phyloP scores from a whole-genome alignment of 2,329 filamentous ascomycete genomes.

The Aspergillus calidoustus region DNA sequence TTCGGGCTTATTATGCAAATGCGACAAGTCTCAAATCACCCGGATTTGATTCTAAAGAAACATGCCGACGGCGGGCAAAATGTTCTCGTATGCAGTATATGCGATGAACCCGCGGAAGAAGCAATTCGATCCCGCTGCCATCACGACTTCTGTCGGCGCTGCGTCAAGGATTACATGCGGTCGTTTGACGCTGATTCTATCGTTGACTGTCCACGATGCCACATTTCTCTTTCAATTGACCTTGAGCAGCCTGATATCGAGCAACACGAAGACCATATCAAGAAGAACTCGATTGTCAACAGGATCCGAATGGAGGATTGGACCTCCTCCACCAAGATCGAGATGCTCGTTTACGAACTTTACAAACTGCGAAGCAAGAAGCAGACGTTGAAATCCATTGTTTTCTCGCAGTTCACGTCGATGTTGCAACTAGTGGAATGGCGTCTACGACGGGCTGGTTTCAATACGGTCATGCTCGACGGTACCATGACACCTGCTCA shows the following conservation, averaged over 20 bases:
- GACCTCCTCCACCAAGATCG: conserved; percentile 98
- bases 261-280: conserved; percentile 82
- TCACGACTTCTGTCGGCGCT: conserved; percentile 87
- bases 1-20: conserved; percentile 99
- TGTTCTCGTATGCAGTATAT: conserved; percentile 88
- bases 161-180: conserved; percentile 77
- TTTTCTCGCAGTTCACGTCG: conserved; percentile 95
- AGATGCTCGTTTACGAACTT: conserved; percentile 91
- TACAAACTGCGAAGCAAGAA: conserved; percentile 91
- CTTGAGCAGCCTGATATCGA: conserved; percentile 94
- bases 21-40: conserved; percentile 96
- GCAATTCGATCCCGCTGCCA: conserved; percentile 89
- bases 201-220: conserved; percentile 80
- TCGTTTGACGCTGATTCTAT: conserved; percentile 68
- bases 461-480: conserved; percentile 97
- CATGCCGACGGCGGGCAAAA: conserved; percentile 85
- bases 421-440: conserved; percentile 98
- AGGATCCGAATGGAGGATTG: conserved; percentile 98
- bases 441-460: conserved; percentile 93
- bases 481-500: conserved; percentile 95
- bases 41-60: conserved; percentile 90
- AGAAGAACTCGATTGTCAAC: conserved; percentile 97
- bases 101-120: conserved; percentile 94
- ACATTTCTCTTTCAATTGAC: conserved; percentile 87
- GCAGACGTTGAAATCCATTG: conserved; percentile 92